Conservation (phyloP, 2,329 filamentous ascomycete genomes). For the Cercospora berteroae region DNA sequence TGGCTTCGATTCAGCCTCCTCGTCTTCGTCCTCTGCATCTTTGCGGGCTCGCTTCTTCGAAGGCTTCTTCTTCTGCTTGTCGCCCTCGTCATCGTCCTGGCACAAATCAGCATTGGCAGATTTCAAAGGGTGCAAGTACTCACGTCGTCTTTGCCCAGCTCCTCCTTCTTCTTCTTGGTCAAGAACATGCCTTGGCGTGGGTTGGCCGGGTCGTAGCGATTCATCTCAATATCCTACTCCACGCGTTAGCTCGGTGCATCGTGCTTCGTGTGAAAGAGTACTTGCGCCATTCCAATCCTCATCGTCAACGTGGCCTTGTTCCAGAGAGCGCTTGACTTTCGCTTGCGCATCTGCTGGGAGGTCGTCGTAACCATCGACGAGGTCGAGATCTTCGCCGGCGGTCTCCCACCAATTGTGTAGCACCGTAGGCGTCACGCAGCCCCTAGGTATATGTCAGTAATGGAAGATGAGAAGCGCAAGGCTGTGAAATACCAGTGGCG, state of each 20-base stretch:
- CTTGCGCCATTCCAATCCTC: conserved; percentile 87
- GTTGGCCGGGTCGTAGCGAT: conserved; percentile 59
- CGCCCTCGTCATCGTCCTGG: conserved; percentile 21
- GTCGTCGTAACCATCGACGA: conserved; percentile 80
- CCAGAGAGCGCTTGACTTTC: conserved; percentile 70
- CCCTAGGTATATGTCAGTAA: conserved; percentile 57
- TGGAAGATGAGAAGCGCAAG: not conserved
- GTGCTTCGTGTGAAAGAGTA: conserved; percentile 23
- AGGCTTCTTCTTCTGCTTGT: conserved; percentile 34
- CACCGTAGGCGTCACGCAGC: conserved; percentile 78
- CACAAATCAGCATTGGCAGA: conserved; percentile 11
- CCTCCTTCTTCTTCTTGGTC: conserved; percentile 35
- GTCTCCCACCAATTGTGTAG: conserved; percentile 63
- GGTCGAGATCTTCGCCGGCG: conserved; percentile 59
- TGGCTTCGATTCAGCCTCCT: conserved; percentile 22
- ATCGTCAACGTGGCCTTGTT: conserved; percentile 75
- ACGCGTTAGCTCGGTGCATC: conserved; percentile 17
- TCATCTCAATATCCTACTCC: conserved; percentile 68
- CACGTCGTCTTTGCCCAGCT: conserved; percentile 20
- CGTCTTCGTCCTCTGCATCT: conserved; percentile 31
- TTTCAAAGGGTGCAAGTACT: not conserved
- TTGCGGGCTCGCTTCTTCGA: conserved; percentile 29
- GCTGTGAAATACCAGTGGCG: conserved; percentile 72
- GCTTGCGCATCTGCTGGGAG: conserved; percentile 65
- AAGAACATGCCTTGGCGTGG: conserved; percentile 36